A percentile compares a stretch with the other conserved stretches of the same genome.
Conservation (phyloP, 345 rosid genomes). For the Lepidium africanum region DNA sequence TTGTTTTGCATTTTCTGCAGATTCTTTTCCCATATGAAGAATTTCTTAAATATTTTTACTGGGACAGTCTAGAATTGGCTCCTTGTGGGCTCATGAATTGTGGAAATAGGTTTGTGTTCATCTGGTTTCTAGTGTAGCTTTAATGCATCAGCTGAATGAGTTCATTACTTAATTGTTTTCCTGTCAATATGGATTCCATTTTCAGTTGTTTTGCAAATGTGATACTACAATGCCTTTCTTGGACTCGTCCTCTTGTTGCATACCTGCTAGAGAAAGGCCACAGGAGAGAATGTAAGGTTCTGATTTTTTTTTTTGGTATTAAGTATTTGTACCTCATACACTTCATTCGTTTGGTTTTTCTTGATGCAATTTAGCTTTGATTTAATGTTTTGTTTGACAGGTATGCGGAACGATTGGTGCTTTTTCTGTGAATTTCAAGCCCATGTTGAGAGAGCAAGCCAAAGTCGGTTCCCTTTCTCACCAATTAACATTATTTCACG, state of each 20-base stretch:
- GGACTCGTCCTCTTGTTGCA: conserved; percentile 84
- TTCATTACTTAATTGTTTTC: neutral
- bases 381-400: conserved; percentile 41
- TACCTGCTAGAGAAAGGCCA: conserved; percentile 86
- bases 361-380: neutral
- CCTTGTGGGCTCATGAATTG: conserved; percentile 96
- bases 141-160: neutral
- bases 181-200: neutral
- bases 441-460: conserved; percentile 71
- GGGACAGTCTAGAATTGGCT: conserved; percentile 49
- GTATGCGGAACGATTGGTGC: conserved; percentile 87
- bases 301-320: neutral
- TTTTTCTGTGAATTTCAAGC: conserved; percentile 78
- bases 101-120: conserved; percentile 76
- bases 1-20: conserved; percentile 33
- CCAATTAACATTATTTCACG: conserved; percentile 75
- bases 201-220: conserved; percentile 94
- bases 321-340: neutral
- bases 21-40: conserved; percentile 86
- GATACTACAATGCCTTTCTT: conserved; percentile 84
- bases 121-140: neutral
- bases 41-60: conserved; percentile 65
- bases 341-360: neutral
- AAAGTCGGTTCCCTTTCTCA: conserved; percentile 61
- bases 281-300: conserved; percentile 57